phyloP scores from a whole-genome alignment of 1,139 yeast species.

The Blastobotrys aristatus region DNA sequence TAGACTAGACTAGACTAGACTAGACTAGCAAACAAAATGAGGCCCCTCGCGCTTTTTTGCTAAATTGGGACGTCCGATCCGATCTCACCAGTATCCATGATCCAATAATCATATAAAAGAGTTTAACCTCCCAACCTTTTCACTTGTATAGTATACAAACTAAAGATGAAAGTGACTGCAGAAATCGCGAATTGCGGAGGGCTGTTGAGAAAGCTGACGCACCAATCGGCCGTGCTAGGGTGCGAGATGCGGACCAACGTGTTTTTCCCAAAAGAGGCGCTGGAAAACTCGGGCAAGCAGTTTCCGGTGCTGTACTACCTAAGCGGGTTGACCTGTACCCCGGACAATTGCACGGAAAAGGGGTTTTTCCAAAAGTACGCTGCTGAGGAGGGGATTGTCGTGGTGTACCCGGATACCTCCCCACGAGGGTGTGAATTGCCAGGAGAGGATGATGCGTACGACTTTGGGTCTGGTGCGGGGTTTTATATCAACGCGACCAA shows the following conservation, averaged over 20 bases:
- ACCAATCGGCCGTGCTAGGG: slow-evolving; percentile 58
- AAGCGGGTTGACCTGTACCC: slow-evolving; percentile 91
- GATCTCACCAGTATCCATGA: background rate
- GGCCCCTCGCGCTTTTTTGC: too few species aligned
- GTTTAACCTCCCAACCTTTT: background rate
- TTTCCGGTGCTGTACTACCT: slow-evolving; percentile 75
- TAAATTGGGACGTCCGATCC: background rate
- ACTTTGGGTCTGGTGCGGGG: slow-evolving; percentile 94
- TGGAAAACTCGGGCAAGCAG: slow-evolving; percentile 27
- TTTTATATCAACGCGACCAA: slow-evolving; percentile 82
- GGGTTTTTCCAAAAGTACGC: slow-evolving; percentile 85
- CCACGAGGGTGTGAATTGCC: slow-evolving; percentile 85
- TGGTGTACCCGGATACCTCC: slow-evolving; percentile 94
- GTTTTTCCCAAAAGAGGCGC: slow-evolving; percentile 61
- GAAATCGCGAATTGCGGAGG: slow-evolving; percentile 71
- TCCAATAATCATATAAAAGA: background rate
- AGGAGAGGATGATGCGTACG: slow-evolving; percentile 83
- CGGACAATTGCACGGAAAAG: slow-evolving; percentile 92
- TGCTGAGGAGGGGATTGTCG: slow-evolving; percentile 72
- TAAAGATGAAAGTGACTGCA: slow-evolving; percentile 14
- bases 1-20: background rate
- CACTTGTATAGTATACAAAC: background rate
- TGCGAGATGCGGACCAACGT: slow-evolving; percentile 81
- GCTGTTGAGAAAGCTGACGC: slow-evolving; percentile 65
- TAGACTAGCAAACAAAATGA: too few species aligned